phyloP scores from a whole-genome alignment of 768 basidiomycete species.

The Lentinula raphanica region DNA sequence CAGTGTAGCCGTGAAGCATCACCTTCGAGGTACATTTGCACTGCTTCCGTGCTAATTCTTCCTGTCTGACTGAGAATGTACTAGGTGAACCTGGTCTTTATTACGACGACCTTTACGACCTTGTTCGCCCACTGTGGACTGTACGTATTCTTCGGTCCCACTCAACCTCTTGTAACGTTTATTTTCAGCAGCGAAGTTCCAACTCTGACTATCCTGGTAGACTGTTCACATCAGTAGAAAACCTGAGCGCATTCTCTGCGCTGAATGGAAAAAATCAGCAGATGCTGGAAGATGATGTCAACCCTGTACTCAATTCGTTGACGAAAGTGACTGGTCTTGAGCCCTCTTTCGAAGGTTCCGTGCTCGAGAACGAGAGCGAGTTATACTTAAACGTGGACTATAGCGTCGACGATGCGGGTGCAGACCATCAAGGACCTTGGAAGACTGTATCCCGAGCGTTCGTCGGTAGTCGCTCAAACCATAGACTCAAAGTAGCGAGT shows the following conservation, averaged over 20 bases:
- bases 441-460: background rate
- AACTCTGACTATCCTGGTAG: slow-evolving; percentile 16
- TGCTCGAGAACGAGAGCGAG: background rate
- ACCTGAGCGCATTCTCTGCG: background rate
- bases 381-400: background rate
- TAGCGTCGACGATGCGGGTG: background rate
- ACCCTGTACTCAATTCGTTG: background rate
- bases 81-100: slow-evolving; percentile 57
- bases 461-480: slow-evolving; percentile 16
- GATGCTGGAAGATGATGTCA: background rate
- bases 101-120: slow-evolving; percentile 56
- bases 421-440: background rate
- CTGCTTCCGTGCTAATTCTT: background rate
- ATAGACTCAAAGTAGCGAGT: slow-evolving; percentile 30
- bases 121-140: slow-evolving; percentile 52
- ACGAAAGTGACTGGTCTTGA: background rate
- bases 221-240: background rate
- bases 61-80: background rate
- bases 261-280: background rate
- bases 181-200: slow-evolving; percentile 28
- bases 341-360: background rate
- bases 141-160: slow-evolving; percentile 23
- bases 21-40: slow-evolving; percentile 42
- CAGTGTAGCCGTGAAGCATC: slow-evolving; percentile 41
- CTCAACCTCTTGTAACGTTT: background rate